These are phyloP conservation scores for Didymosphaeria variabile DNA, from an alignment of 2,329 filamentous ascomycete species.

Conservation along the genomic window DNA sequence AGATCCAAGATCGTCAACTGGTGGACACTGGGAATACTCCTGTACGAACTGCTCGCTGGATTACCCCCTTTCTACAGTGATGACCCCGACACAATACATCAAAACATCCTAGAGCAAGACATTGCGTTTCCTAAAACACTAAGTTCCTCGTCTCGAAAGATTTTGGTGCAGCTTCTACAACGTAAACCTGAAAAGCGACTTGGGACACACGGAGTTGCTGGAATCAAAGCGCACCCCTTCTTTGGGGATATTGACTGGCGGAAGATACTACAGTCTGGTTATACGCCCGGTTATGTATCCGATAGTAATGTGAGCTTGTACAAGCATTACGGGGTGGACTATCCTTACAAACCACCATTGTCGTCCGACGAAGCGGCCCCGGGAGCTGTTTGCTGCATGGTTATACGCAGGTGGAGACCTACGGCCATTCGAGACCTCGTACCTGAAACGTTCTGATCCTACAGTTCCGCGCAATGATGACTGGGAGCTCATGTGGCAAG, in stretches of 20 bases:
- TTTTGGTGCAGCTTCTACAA: slow-evolving; percentile 88
- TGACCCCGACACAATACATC: slow-evolving; percentile 99
- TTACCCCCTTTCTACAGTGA: slow-evolving; percentile 99
- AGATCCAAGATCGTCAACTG: slow-evolving; percentile 86
- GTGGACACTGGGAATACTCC: slow-evolving; percentile 94
- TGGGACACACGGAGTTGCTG: slow-evolving; percentile 88
- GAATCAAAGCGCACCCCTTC: slow-evolving; percentile 90
- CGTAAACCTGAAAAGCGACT: slow-evolving; percentile 89
- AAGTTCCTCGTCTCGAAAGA: slow-evolving; percentile 67
- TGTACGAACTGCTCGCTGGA: slow-evolving; percentile 98
- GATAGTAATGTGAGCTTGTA: background rate
- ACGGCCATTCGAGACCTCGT: background rate
- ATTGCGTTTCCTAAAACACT: slow-evolving; percentile 77
- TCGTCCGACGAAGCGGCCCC: background rate
- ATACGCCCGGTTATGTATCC: slow-evolving; percentile 93
- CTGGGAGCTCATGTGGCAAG: background rate
- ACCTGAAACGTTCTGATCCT: background rate
- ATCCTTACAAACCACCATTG: background rate
- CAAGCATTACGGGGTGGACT: background rate
- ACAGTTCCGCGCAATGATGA: background rate
- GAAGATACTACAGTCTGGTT: slow-evolving; percentile 81
- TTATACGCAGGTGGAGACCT: too few species aligned
- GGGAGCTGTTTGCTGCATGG: background rate
- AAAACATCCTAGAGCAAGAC: slow-evolving; percentile 98
- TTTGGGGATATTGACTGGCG: slow-evolving; percentile 93